Conservation (phyloP, 176 grass and related monocot genomes). For the Phyllostachys edulis region DNA sequence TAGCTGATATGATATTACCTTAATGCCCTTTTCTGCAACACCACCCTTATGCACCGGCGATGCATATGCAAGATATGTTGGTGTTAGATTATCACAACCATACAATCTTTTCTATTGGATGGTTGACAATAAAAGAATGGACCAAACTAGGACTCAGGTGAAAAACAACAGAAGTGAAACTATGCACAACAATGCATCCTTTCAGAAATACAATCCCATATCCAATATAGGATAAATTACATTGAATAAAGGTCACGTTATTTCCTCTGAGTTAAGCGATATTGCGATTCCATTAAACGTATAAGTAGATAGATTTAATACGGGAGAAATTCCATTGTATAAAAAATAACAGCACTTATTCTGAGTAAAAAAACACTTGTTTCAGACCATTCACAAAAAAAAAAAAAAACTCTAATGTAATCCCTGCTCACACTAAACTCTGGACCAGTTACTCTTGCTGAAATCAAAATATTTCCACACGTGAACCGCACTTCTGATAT, state of each 20-base stretch:
- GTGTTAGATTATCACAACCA: no score
- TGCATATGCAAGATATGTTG: no score
- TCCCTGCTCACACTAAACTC: neutral
- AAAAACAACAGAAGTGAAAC: no score
- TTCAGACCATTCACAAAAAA: neutral
- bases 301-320: neutral
- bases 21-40: no score
- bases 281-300: neutral
- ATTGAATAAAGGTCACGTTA: neutral
- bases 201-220: no score
- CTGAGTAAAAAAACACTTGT: neutral
- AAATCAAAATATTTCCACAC: neutral
- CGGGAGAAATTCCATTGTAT: neutral
- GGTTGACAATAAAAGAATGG: no score
- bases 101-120: no score
- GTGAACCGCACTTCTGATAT: conserved; percentile 5
- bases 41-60: no score
- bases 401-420: neutral
- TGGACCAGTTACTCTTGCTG: neutral
- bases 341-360: neutral
- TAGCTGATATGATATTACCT: no score
- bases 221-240: neutral
- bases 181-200: no score
- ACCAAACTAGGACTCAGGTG: no score
- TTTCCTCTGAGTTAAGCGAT: neutral